phyloP scores from a whole-genome alignment of 2,329 filamentous ascomycete genomes.

The Diaporthe sp. region DNA sequence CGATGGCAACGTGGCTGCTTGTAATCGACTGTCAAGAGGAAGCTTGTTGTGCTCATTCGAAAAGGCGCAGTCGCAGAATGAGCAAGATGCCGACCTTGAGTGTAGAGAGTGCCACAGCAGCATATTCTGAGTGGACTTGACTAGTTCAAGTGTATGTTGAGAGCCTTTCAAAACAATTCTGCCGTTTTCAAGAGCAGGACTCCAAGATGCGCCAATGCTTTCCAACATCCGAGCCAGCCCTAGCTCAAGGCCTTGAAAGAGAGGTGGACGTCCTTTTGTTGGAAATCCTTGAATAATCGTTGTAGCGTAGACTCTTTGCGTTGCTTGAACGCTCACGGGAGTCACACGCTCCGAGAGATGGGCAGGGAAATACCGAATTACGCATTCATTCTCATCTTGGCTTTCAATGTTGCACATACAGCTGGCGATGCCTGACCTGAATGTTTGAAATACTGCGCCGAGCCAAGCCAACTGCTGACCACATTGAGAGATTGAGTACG shows the following conservation, averaged over 20 bases:
- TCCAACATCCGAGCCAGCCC: neutral
- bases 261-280: neutral
- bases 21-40: neutral
- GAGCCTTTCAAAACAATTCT: neutral
- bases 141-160: neutral
- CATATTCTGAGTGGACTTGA: neutral
- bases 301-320: neutral
- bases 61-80: neutral
- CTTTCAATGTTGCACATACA: neutral
- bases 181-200: neutral
- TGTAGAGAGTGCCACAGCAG: neutral
- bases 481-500: neutral
- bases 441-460: neutral
- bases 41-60: rapidly evolving
- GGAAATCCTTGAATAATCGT: neutral
- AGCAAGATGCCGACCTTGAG: neutral
- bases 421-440: neutral
- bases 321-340: neutral
- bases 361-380: neutral
- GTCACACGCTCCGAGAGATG: neutral
- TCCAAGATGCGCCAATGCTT: neutral
- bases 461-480: constrained; percentile 4
- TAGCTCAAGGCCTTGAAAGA: neutral
- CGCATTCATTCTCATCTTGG: neutral
- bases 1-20: no score